Base-by-base conservation (phyloP, 108 stramenopile species). In the Cyclotella atomus region DNA sequence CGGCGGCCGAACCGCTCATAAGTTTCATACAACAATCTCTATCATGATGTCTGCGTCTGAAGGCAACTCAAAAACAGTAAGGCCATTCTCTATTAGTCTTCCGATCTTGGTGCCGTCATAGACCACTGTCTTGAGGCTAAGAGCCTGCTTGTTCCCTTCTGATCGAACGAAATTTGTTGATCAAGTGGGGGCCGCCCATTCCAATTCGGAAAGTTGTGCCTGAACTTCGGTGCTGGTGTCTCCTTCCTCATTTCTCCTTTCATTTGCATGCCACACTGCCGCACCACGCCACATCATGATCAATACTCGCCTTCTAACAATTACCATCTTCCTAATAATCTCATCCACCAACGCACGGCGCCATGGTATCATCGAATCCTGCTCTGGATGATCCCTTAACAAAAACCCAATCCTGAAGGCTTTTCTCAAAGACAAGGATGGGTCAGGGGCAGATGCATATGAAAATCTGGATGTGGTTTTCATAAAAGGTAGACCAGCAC, bases 301-400 rank as follows among this genome's bases (percentile, higher is more conserved):
- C n/a, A n/a, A n/a, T n/a, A n/a, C n/a, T n/a, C n/a, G n/a, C n/a
- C n/a, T n/a, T n/a, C n/a, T n/a, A n/a, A n/a, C n/a, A n/a, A n/a
- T n/a, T n/a, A n/a, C n/a, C n/a, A n/a, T n/a, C n/a, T n/a, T n/a
- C n/a, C n/a, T n/a, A n/a, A n/a, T n/a, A n/a, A n/a, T n/a, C n/a
- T n/a, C n/a, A n/a, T n/a, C n/a, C n/a, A n/a, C n/a, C n/a, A n/a
- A n/a, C n/a, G n/a, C n/a, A n/a, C n/a, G n/a, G n/a, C n/a, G n/a
- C 16, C 69, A 68, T n/a, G 79, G 74, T 17, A 63, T 44, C 29
- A 76, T 81, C 45, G 79, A 81, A 64, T 64, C 61, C 3, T 81
- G 79, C 43, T 75, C 74, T 46, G 79, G 79, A 12, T 81, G 79
- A 81, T 45, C 74, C 43, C 44, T 81, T 32, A 81, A 81, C 30